These are phyloP conservation scores for Teunomyces pallodes DNA, from an alignment of 805 yeast genomes.

Conservation along the genomic window DNA sequence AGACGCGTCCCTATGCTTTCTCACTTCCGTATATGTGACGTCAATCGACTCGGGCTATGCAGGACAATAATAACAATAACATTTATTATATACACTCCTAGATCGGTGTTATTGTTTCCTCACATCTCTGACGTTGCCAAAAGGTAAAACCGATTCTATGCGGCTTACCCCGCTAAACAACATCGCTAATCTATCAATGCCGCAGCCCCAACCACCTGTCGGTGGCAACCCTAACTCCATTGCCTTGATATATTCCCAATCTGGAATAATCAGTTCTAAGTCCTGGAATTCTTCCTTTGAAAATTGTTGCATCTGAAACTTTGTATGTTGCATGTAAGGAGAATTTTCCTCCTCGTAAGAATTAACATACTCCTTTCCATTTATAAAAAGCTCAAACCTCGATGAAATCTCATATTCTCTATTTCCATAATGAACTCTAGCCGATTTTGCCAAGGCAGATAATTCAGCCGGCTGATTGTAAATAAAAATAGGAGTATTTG, in stretches of 20 bases:
- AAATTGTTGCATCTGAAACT: constrained; percentile 59
- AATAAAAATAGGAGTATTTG: constrained; percentile 63
- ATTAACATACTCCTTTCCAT: constrained; percentile 79
- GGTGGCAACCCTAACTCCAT: constrained; percentile 97
- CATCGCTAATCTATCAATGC: constrained; percentile 88
- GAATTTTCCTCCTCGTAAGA: constrained; percentile 97
- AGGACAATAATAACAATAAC: not conserved
- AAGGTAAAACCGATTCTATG: constrained; percentile 72
- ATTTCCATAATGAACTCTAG: constrained; percentile 22
- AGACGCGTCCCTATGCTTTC: not conserved
- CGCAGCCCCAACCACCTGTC: constrained; percentile 98
- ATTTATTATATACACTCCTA: not conserved
- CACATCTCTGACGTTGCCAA: constrained; percentile 74
- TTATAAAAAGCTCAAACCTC: constrained; percentile 81
- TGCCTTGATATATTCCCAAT: constrained; percentile 62
- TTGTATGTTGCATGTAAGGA: constrained; percentile 66
- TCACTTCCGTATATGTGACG: not conserved
- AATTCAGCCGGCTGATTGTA: constrained; percentile 78
- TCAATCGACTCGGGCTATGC: not conserved
- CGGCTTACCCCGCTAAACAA: constrained; percentile 59
- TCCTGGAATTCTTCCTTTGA: constrained; percentile 51
- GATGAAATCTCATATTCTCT: constrained; percentile 47
- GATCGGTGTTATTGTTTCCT: constrained; percentile 45
- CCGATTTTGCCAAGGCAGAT: constrained; percentile 86
- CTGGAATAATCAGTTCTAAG: constrained; percentile 66